Percentiles rank a stretch among this genome's conserved stretches.
phyloP scores from a whole-genome alignment of 2,329 filamentous ascomycete genomes.

The Neonectria ditissima region DNA sequence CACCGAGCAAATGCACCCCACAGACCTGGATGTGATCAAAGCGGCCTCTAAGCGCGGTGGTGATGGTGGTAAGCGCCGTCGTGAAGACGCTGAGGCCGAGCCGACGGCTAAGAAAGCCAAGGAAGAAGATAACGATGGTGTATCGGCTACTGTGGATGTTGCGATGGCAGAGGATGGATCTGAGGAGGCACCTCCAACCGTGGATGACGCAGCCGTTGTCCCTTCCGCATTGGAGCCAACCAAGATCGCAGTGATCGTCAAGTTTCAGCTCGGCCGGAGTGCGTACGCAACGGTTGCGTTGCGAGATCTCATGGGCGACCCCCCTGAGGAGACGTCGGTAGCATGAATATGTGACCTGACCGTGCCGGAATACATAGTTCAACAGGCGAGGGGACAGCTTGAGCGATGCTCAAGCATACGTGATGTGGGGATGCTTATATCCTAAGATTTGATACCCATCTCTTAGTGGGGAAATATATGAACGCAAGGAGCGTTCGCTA shows the following conservation, averaged over 20 bases:
- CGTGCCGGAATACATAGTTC: constrained; percentile 14
- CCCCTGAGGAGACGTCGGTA: constrained; percentile 41
- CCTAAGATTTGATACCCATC: constrained; percentile 42
- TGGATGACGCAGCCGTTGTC: constrained; percentile 13
- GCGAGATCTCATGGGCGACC: constrained; percentile 76
- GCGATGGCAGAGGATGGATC: constrained; percentile 29
- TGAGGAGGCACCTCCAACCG: constrained; percentile 24
- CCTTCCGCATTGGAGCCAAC: constrained; percentile 36
- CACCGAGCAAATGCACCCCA: constrained; percentile 87
- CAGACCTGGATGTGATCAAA: constrained; percentile 80
- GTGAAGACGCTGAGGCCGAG: constrained; percentile 32
- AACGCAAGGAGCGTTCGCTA: constrained; percentile 31
- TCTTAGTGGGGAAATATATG: constrained; percentile 39
- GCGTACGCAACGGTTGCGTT: constrained; percentile 89
- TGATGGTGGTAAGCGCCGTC: constrained; percentile 39
- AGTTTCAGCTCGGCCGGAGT: constrained; percentile 80
- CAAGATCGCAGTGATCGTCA: constrained; percentile 75
- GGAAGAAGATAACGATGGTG: constrained; percentile 34
- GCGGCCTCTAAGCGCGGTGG: constrained; percentile 45
- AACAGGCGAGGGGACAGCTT: constrained; percentile 17
- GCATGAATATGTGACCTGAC: background rate
- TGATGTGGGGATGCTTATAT: constrained; percentile 24
- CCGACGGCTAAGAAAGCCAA: constrained; percentile 43
- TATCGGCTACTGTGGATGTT: constrained; percentile 22
- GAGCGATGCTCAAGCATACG: background rate